Evolutionary conservation across 2,329 filamentous ascomycete species (phyloP), one percentile per base, ranked within the genome.

Genomic region (Talaromyces funiculosus): DNA sequence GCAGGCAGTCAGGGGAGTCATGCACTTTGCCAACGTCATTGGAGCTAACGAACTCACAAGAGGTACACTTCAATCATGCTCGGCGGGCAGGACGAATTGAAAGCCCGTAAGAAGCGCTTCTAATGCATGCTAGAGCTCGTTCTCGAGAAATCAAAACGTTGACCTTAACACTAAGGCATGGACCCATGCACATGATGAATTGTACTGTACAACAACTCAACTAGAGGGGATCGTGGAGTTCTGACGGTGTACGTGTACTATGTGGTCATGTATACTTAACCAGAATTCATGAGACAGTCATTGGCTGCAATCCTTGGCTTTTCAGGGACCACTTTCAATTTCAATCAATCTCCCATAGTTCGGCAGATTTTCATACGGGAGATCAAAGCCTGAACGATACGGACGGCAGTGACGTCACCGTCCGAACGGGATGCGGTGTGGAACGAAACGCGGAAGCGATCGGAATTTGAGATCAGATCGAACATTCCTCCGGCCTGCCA

Each of bases 1-100:
- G 40, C 18, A 12, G 7, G 20, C 20, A 43, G 9, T 43, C 7
- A 49, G 7, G 45, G 24, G 8, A 31, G 1, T n/a, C 24, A 49
- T 49, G 24, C 12, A 26, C 38, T 45, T n/a, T 57, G 24, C 29
- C 31, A 38, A 57, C 55, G 55, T 57, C 55, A 57, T 57, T 29
- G 18, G 24, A 24, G 10, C 9, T 22, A 20, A 12, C 22, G 4
- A n/a, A 24, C 12, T 16, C 42, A 49, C 55, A 57, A 37, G 55
- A 42, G 12, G 12, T 51, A n/a, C 20, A 31, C 43, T 16, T 22
- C 42, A 18, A 31, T 20, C 18, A 18, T 20, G n/a, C 5, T 14
- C 29, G 29, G 18, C n/a, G 5, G 10, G 5, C 14, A 20, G 29
- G 16, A 51, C 47, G 47, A 51, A 51, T 51, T 33, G 47, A 20